Conservation (phyloP, 2,329 filamentous ascomycete genomes). For the Periglandula ipomoeae region DNA sequence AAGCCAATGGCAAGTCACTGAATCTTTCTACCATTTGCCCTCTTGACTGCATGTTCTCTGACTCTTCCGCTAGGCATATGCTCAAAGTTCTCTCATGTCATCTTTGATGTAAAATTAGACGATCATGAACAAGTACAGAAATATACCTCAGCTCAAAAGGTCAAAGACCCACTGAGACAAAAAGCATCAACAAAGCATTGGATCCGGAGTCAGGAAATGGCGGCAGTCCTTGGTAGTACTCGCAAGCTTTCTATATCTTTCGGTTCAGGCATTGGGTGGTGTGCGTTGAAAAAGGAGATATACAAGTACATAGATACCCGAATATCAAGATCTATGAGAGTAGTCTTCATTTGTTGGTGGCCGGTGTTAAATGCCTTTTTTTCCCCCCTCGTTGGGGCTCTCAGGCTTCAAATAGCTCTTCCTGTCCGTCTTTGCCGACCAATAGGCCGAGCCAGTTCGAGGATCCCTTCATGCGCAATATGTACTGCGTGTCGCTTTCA, state of each 20-base stretch:
- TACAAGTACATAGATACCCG: slow-evolving; percentile 12
- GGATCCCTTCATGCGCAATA: slow-evolving; percentile 46
- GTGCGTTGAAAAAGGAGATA: background rate
- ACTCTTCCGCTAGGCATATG: slow-evolving; percentile 56
- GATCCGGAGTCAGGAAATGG: slow-evolving; percentile 9
- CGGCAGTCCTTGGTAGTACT: slow-evolving; percentile 3
- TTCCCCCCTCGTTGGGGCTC: background rate
- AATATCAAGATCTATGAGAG: slow-evolving; percentile 3
- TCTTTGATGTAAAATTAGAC: slow-evolving; percentile 52
- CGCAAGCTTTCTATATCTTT: slow-evolving; percentile 1
- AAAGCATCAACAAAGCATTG: slow-evolving; percentile 5
- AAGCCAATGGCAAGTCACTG: slow-evolving; percentile 66
- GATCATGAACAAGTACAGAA: background rate
- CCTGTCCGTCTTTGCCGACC: slow-evolving; percentile 34
- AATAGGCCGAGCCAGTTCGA: slow-evolving; percentile 57
- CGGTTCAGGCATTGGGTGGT: slow-evolving; percentile 1
- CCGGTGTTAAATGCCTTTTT: slow-evolving; percentile 7
- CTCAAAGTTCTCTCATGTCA: slow-evolving; percentile 71
- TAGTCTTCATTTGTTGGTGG: slow-evolving; percentile 11
- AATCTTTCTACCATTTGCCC: slow-evolving; percentile 6
- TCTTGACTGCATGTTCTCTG: slow-evolving; percentile 12
- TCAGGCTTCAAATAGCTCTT: slow-evolving; percentile 37
- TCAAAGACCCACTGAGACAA: background rate
- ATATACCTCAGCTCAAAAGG: background rate
- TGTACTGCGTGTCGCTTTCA: slow-evolving; percentile 33